Evolutionary conservation across 768 basidiomycete genomes (phyloP), one percentile per base, ranked within the genome.

Genomic region (Suillus clintonianus): DNA sequence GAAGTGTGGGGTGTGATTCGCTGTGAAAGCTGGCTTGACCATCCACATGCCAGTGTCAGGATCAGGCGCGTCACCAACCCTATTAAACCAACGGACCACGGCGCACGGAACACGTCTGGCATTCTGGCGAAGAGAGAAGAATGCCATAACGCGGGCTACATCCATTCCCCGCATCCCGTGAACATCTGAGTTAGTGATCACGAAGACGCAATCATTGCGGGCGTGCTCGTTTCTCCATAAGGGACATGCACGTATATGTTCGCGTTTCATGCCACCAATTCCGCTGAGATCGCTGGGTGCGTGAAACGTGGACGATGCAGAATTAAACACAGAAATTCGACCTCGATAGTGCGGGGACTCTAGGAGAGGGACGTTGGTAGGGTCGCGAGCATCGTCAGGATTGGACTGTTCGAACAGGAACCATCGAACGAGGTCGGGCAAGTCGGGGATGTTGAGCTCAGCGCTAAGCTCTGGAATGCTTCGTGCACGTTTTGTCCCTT

Each of bases 231-330:
- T 64, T n/a, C 67, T 67, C 78, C 76, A 81, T 2, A 51, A 62
- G 3, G 66, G 65, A 14, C 65, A 72, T 1, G 72, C 62, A 2
- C 71, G 65, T 36, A 79, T 79, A 13, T 61, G 62, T 56, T 78
- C 71, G 24, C 63, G 64, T 19, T 63, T 61, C 76, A 76, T 73
- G 2, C 76, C 71, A 14, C 70, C 59, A 41, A 72, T 58, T 5
- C 78, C 76, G 39, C 67, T 74, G 24, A 63, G 58, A 36, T 79
- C 71, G 64, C 78, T 80, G 17, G 76, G 78, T 5, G 74, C 73
- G 27, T 62, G 59, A 22, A 66, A 62, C 8, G 6, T 19, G 2
- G 64, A 57, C 14, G 24, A 24, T 14, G 64, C 65, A 22, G 57
- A 59, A 51, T 65, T 58, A 14, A 53, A 66, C 2, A 61, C 59